Evolutionary conservation across 169 alveolate species (phyloP).

Genomic region (Plasmodium berghei): DNA sequence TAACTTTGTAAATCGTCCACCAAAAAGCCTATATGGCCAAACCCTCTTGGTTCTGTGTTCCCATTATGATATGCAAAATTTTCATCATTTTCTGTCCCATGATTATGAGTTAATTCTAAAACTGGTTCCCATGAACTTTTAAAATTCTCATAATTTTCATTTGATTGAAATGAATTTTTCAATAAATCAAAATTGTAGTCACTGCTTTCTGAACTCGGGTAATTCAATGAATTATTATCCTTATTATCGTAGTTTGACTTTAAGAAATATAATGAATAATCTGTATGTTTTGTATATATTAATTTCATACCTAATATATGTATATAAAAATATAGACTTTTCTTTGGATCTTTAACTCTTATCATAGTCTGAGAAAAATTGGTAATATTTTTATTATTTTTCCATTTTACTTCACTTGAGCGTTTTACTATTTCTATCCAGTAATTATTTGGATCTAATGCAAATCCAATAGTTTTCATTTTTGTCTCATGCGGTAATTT

Average conservation of each 20-base stretch:
- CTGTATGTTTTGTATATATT: conserved; percentile 48
- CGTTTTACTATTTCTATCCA: conserved; percentile 84
- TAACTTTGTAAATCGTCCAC: conserved; percentile 80
- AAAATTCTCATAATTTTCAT: conserved; percentile 74
- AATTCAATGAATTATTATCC: neutral
- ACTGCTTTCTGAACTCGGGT: neutral
- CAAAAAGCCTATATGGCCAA: conserved; percentile 85
- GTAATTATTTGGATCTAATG: conserved; percentile 86
- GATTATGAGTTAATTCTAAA: conserved; percentile 84
- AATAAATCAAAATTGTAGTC: conserved; percentile 31
- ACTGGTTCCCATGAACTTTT: conserved; percentile 81
- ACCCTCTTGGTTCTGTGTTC: conserved; percentile 83
- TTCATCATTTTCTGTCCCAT: conserved; percentile 82
- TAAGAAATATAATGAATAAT: conserved; percentile 70
- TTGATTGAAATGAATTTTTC: conserved; percentile 46
- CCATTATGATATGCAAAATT: conserved; percentile 81
- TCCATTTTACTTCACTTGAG: conserved; percentile 75
- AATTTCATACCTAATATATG: conserved; percentile 80
- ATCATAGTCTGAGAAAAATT: conserved; percentile 86
- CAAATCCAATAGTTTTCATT: conserved; percentile 85
- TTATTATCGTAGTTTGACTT: conserved; percentile 28
- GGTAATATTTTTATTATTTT: conserved; percentile 35
- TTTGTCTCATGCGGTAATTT: conserved; percentile 86
- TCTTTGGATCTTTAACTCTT: conserved; percentile 82
- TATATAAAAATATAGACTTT: conserved; percentile 77